Percentiles rank a stretch among this genome's conserved stretches.
Conservation (phyloP, 257 asterid genomes). For the Primulina huaijiensis region DNA sequence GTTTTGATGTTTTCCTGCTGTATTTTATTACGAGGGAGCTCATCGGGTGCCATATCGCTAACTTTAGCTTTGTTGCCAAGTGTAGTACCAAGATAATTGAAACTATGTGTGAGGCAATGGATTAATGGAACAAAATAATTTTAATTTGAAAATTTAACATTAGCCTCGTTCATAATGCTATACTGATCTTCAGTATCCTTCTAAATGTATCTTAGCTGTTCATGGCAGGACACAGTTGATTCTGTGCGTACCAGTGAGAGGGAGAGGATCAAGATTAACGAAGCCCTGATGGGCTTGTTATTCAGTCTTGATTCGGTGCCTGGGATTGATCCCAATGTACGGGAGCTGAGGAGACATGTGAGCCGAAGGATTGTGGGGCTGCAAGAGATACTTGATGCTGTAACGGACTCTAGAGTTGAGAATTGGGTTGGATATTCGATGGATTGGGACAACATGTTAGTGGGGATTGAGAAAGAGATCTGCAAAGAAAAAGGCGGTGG, state of each 20-base stretch:
- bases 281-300: constrained; percentile 70
- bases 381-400: constrained; percentile 89
- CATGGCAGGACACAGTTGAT: constrained; percentile 87
- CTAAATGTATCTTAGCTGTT: background rate
- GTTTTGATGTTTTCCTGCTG: background rate
- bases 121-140: background rate
- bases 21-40: background rate
- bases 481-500: constrained; percentile 73
- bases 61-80: too few species aligned
- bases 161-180: background rate
- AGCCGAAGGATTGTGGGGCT: constrained; percentile 85
- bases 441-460: constrained; percentile 82
- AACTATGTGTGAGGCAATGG: background rate
- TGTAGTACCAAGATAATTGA: too few species aligned
- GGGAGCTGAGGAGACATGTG: constrained; percentile 83
- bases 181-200: background rate
- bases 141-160: background rate
- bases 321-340: constrained; percentile 72
- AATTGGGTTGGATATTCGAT: constrained; percentile 72
- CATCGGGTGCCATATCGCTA: background rate
- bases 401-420: constrained; percentile 60
- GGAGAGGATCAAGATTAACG: constrained; percentile 77
- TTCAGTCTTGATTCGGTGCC: constrained; percentile 85
- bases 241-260: constrained; percentile 66
- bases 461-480: constrained; percentile 58